Percentiles rank a stretch among this genome's conserved stretches.
Evolutionary conservation across 2,329 filamentous ascomycete species (phyloP).

Genomic region (Scedosporium apiospermum): DNA sequence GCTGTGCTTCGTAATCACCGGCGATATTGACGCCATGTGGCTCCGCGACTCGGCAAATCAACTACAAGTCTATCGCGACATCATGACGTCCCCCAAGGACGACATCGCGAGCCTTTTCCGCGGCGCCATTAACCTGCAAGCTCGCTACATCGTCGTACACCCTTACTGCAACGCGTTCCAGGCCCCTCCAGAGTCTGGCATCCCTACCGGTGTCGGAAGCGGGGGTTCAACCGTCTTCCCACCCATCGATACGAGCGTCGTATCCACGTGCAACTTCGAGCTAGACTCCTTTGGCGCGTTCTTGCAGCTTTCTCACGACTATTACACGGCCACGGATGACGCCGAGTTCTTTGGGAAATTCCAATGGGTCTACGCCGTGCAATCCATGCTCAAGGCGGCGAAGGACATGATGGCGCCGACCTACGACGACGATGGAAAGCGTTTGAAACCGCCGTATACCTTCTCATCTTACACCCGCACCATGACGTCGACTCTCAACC

Average conservation of each 20-base stretch:
- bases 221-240: conserved; percentile 10
- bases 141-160: conserved; percentile 54
- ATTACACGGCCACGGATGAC: conserved; percentile 61
- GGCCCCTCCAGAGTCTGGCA: conserved; percentile 65
- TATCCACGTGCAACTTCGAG: conserved; percentile 89
- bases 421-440: conserved; percentile 49
- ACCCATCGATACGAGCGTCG: conserved; percentile 15
- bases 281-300: conserved; percentile 83
- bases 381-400: conserved; percentile 59
- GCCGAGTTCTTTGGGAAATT: conserved; percentile 57
- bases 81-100: conserved; percentile 41
- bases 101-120: conserved; percentile 58
- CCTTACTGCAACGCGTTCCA: conserved; percentile 92
- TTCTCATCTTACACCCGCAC: conserved; percentile 62
- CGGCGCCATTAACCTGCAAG: conserved; percentile 63
- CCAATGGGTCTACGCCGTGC: conserved; percentile 65
- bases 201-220: conserved; percentile 31
- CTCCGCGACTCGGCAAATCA: conserved; percentile 74
- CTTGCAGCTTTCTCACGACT: conserved; percentile 70
- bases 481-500: conserved; percentile 17
- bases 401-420: conserved; percentile 64
- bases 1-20: conserved; percentile 73
- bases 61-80: conserved; percentile 55
- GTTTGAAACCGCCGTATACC: conserved; percentile 57
- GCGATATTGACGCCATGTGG: conserved; percentile 84